Conservation (phyloP, 768 basidiomycete genomes). For the Suillus hirtellus region DNA sequence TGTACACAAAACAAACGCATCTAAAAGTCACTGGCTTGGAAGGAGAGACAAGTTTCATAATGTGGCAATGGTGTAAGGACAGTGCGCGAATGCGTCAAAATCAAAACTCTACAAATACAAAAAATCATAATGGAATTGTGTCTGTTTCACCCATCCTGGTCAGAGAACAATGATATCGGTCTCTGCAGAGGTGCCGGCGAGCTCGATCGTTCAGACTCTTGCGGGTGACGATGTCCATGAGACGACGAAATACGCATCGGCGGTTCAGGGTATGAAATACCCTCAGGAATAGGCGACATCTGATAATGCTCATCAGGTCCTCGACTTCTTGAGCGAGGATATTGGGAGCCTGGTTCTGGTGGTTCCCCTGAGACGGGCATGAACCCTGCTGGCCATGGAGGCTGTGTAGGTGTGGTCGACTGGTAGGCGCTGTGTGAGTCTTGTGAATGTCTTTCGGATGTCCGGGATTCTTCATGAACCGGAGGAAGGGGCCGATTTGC, state of each 20-base stretch:
- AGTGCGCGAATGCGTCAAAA: background rate
- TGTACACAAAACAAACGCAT: background rate
- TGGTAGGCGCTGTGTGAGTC: conserved; percentile 11
- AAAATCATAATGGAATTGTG: background rate
- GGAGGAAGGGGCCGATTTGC: conserved; percentile 25
- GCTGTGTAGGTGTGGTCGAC: conserved; percentile 15
- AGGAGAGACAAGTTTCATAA: background rate
- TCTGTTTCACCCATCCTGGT: conserved; percentile 1
- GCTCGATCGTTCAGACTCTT: conserved; percentile 15
- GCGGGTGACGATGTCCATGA: conserved; percentile 17
- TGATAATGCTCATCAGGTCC: conserved; percentile 21
- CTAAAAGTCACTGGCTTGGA: background rate
- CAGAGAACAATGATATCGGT: conserved; percentile 31
- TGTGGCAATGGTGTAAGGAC: background rate
- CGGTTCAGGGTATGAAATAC: conserved; percentile 28
- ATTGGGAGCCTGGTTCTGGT: conserved; percentile 1
- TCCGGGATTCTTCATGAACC: conserved; percentile 8
- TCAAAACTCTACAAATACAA: conserved; percentile 2
- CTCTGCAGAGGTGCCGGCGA: conserved; percentile 32
- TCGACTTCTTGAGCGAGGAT: conserved; percentile 9
- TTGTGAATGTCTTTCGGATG: background rate
- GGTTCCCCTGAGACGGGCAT: conserved; percentile 13
- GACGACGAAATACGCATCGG: conserved; percentile 28
- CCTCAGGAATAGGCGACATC: conserved; percentile 26
- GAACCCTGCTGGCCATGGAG: conserved; percentile 23